These are phyloP conservation scores for Neophaeococcomyces mojaviensis DNA, from an alignment of 2,329 filamentous ascomycete genomes.

Conservation along the genomic window DNA sequence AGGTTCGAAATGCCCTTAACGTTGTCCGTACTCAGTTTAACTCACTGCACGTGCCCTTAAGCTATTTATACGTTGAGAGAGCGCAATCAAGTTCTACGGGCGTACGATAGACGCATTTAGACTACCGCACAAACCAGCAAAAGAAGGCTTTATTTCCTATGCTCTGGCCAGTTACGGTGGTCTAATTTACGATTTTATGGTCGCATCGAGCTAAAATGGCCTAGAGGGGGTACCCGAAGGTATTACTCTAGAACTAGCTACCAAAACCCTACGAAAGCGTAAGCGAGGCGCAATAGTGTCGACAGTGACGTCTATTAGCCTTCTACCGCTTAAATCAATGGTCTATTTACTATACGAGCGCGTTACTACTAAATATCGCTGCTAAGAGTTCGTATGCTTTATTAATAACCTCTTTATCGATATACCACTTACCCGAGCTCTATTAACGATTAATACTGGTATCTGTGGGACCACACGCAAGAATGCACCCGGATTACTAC, in stretches of 20 bases:
- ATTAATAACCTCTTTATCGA: no score
- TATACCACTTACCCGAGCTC: no score
- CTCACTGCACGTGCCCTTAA: background rate
- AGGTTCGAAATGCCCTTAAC: background rate
- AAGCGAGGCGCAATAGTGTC: background rate
- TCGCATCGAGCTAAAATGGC: background rate
- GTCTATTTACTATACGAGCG: background rate
- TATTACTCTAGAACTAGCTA: background rate
- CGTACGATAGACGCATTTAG: background rate
- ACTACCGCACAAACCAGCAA: background rate
- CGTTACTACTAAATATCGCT: no score
- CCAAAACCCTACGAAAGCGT: background rate
- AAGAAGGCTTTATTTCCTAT: background rate
- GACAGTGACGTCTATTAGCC: background rate
- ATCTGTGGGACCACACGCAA: no score
- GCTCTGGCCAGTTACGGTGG: background rate
- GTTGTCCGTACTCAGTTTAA: background rate
- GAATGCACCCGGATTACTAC: no score
- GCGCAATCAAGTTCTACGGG: background rate
- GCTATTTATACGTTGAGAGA: background rate
- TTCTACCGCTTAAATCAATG: background rate
- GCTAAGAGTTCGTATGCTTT: no score
- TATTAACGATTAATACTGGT: no score
- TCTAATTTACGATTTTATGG: background rate
- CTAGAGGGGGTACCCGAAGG: background rate